phyloP scores from a whole-genome alignment of 2,329 filamentous ascomycete species.

The Aspergillus sojae region DNA sequence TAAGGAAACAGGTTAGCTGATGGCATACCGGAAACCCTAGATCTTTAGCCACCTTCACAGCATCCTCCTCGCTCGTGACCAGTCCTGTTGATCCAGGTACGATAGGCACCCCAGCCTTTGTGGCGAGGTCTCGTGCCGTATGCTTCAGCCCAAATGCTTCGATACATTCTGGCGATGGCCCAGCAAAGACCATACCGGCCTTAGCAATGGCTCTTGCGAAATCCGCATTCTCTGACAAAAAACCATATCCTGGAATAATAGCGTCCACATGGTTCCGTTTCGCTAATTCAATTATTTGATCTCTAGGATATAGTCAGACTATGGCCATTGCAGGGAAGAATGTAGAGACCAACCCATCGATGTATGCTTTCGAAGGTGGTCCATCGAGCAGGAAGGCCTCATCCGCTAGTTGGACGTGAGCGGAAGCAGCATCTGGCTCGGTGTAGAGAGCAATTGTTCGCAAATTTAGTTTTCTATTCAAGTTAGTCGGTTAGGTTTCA shows the following conservation, averaged over 20 bases:
- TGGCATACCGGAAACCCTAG: slow-evolving; percentile 53
- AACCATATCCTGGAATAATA: slow-evolving; percentile 69
- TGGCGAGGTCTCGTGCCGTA: slow-evolving; percentile 57
- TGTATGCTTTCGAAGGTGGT: slow-evolving; percentile 53
- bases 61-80: slow-evolving; percentile 52
- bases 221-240: slow-evolving; percentile 64
- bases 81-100: slow-evolving; percentile 57
- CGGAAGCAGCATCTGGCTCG: slow-evolving; percentile 56
- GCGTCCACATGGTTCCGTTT: slow-evolving; percentile 55
- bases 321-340: background rate
- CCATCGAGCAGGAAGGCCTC: slow-evolving; percentile 55
- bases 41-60: slow-evolving; percentile 45
- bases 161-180: slow-evolving; percentile 58
- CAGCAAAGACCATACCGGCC: slow-evolving; percentile 62
- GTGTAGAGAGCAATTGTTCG: slow-evolving; percentile 62
- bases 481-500: background rate
- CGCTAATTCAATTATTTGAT: slow-evolving; percentile 54
- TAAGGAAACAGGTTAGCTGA: background rate
- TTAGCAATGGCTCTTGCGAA: slow-evolving; percentile 59
- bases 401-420: slow-evolving; percentile 58
- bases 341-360: slow-evolving; percentile 39
- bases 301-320: slow-evolving; percentile 15
- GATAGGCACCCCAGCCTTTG: slow-evolving; percentile 56
- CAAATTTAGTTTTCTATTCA: slow-evolving; percentile 46
- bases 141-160: slow-evolving; percentile 63